A percentile compares a stretch with the other conserved stretches of the same genome.
Conservation (phyloP, 805 yeast species). For the Candida sithepensis region DNA sequence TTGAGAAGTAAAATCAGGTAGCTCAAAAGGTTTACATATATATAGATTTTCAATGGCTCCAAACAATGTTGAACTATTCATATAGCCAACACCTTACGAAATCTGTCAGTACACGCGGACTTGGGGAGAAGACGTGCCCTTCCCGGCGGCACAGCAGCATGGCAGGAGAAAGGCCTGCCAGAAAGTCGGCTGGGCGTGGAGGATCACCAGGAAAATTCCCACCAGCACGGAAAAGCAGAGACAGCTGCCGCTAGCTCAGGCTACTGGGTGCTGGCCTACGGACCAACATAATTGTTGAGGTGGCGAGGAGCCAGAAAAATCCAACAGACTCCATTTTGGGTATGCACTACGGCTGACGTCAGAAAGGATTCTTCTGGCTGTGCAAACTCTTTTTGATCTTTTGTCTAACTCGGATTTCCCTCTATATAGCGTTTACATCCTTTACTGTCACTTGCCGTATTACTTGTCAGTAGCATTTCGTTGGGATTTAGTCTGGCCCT, state of each 20-base stretch:
- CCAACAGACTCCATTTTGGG: background rate
- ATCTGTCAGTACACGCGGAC: too few species aligned
- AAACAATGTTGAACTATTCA: background rate
- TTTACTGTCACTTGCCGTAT: too few species aligned
- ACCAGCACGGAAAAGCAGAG: background rate
- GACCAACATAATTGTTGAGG: background rate
- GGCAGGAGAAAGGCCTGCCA: background rate
- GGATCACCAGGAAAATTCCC: background rate
- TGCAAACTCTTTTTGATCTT: background rate
- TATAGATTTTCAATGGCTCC: background rate
- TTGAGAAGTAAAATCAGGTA: background rate
- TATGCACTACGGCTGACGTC: background rate
- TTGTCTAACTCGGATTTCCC: too few species aligned
- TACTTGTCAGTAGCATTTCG: too few species aligned
- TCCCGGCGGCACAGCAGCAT: too few species aligned
- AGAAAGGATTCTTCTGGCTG: too few species aligned
- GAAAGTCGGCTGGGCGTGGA: background rate
- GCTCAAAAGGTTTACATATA: background rate
- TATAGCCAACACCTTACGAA: background rate
- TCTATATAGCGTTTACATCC: too few species aligned
- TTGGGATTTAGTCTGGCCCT: too few species aligned
- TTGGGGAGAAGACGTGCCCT: too few species aligned
- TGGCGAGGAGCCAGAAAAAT: background rate
- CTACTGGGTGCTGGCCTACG: background rate
- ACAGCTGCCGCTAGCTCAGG: background rate